These are phyloP conservation scores for Jamesozyma spencerorum DNA, from an alignment of 805 yeast species.

Conservation along the genomic window DNA sequence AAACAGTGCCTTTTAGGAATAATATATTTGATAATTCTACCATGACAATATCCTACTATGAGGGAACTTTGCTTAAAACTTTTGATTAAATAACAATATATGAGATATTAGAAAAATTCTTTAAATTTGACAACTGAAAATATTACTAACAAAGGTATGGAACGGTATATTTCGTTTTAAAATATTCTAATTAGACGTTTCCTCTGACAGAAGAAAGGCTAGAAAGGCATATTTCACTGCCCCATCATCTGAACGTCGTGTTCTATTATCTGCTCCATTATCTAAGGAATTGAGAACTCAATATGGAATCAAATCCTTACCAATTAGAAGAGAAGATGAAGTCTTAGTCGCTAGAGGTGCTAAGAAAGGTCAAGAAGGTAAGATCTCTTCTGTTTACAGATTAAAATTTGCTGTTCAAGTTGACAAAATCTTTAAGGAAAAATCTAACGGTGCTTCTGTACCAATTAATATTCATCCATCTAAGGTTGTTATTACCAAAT, in stretches of 20 bases:
- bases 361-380: conserved; percentile 99
- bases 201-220: conserved; percentile 98
- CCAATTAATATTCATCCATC: conserved; percentile 98
- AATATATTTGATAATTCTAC: no score
- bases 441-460: conserved; percentile 94
- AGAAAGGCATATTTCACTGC: conserved; percentile 99
- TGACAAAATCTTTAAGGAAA: conserved; percentile 95
- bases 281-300: conserved; percentile 97
- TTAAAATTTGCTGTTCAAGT: conserved; percentile 93
- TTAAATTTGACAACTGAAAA: no score
- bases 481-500: conserved; percentile 96
- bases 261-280: conserved; percentile 93
- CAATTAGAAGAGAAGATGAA: conserved; percentile 96
- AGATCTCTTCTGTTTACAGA: conserved; percentile 96
- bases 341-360: conserved; percentile 96
- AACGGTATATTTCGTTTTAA: neutral
- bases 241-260: conserved; percentile 92
- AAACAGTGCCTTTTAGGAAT: no score
- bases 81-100: no score
- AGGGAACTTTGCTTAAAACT: no score
- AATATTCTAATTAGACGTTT: conserved; percentile 60
- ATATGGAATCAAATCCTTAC: conserved; percentile 91
- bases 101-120: no score
- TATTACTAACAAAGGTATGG: neutral
- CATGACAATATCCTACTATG: no score